Conservation (phyloP, 805 yeast genomes). For the Ogataea ganodermae region DNA sequence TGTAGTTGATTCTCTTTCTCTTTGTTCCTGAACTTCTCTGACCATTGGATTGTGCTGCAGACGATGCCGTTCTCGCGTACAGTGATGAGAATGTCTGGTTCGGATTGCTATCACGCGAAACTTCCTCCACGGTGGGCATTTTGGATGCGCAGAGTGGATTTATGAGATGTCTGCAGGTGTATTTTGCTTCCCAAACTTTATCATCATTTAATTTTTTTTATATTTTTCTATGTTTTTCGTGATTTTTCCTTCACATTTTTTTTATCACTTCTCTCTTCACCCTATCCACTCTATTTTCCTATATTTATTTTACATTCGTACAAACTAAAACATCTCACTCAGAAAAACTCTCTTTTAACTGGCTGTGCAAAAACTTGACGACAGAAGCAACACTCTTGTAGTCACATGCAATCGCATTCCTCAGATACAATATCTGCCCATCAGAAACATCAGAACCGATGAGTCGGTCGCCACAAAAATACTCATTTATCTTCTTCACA, state of each 20-base stretch:
- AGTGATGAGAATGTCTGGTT: conserved; percentile 32
- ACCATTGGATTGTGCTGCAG: conserved; percentile 2
- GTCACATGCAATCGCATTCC: conserved; percentile 32
- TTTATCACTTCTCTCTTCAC: too few relatives aligned
- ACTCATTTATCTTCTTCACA: conserved; percentile 9
- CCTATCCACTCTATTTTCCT: not conserved
- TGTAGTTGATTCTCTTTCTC: conserved; percentile 38
- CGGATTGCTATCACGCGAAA: conserved; percentile 30
- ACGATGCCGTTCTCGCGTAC: conserved; percentile 20
- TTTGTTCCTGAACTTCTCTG: conserved; percentile 20
- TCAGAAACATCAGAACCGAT: conserved; percentile 5
- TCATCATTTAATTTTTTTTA: not conserved
- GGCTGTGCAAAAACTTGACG: conserved; percentile 21
- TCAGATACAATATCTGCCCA: conserved; percentile 25
- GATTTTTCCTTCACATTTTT: too few relatives aligned
- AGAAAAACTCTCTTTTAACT: conserved; percentile 12
- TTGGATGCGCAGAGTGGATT: not conserved
- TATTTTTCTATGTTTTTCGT: not conserved
- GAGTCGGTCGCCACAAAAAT: conserved; percentile 24
- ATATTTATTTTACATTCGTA: not conserved
- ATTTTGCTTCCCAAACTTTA: not conserved
- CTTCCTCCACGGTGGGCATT: conserved; percentile 35
- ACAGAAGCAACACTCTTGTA: conserved; percentile 21
- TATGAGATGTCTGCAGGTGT: not conserved
- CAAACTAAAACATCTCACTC: too few relatives aligned